These are phyloP conservation scores for Candida quercuum DNA, from an alignment of 805 yeast species.

Conservation along the genomic window DNA sequence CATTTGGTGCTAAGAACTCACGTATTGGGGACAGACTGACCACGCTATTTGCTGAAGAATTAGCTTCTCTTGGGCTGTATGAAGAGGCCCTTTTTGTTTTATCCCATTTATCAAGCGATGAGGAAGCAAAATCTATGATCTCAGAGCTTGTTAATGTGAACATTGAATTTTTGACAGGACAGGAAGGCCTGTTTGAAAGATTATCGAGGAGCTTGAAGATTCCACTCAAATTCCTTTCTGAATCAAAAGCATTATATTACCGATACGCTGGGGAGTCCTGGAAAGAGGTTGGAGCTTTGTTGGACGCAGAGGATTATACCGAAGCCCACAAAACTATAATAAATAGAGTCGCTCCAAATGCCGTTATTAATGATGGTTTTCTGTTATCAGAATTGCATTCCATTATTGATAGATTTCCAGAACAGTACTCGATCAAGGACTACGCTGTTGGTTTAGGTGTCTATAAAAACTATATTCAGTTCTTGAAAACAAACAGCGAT, in stretches of 20 bases:
- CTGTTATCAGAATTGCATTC: conserved; percentile 26
- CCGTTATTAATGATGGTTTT: conserved; percentile 46
- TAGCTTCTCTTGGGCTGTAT: conserved; percentile 42
- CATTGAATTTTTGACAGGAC: conserved; percentile 17
- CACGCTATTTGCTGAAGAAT: conserved; percentile 42
- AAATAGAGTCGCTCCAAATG: conserved; percentile 63
- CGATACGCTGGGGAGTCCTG: conserved; percentile 45
- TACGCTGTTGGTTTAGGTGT: conserved; percentile 59
- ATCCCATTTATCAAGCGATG: conserved; percentile 49
- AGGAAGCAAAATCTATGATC: conserved; percentile 36
- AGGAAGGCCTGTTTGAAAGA: conserved; percentile 25
- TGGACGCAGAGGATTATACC: conserved; percentile 52
- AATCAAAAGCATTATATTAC: conserved; percentile 56
- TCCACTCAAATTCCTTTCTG: conserved; percentile 43
- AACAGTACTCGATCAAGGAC: conserved; percentile 32
- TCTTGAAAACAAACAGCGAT: conserved; percentile 23
- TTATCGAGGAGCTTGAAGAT: conserved; percentile 37
- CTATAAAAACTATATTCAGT: conserved; percentile 43
- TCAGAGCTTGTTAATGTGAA: conserved; percentile 23
- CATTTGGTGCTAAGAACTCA: conserved; percentile 16
- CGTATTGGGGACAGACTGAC: conserved; percentile 33
- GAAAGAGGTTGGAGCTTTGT: conserved; percentile 54
- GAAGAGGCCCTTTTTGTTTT: conserved; percentile 60
- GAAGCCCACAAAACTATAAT: conserved; percentile 62
- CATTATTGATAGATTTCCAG: conserved; percentile 40